Conservation (phyloP, 768 basidiomycete species). For the Trametes maxima region DNA sequence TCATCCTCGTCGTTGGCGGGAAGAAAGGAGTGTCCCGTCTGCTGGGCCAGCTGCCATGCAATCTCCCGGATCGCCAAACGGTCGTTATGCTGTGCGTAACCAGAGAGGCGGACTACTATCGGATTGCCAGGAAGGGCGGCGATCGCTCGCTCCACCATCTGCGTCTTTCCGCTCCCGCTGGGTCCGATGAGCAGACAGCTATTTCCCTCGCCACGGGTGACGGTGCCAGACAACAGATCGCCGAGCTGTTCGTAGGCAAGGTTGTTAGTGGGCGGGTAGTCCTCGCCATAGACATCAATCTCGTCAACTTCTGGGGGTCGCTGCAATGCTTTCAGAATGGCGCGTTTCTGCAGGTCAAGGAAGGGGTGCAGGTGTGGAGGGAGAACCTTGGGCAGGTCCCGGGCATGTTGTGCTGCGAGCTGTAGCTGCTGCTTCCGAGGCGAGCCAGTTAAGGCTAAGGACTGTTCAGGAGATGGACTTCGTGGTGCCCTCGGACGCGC, state of each 20-base stretch:
- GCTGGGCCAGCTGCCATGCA: constrained; percentile 76
- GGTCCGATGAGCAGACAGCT: constrained; percentile 89
- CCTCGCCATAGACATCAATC: constrained; percentile 36
- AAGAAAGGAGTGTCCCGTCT: constrained; percentile 67
- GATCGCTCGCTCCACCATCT: constrained; percentile 65
- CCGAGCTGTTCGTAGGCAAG: constrained; percentile 58
- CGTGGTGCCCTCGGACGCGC: not conserved
- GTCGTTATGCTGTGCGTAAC: constrained; percentile 84
- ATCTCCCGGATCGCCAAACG: constrained; percentile 91
- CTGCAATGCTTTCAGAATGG: constrained; percentile 51
- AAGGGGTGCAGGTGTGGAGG: constrained; percentile 47
- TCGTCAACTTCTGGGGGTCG: constrained; percentile 30
- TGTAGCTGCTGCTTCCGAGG: not conserved
- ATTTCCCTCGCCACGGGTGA: constrained; percentile 85
- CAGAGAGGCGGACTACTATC: constrained; percentile 81
- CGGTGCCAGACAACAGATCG: constrained; percentile 71
- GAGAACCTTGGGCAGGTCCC: constrained; percentile 27
- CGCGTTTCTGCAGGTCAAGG: constrained; percentile 59
- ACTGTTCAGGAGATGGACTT: constrained; percentile 1
- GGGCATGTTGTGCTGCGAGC: not conserved
- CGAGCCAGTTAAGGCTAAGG: not conserved
- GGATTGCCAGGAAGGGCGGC: constrained; percentile 49
- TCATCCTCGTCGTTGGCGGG: constrained; percentile 42
- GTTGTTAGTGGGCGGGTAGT: constrained; percentile 47
- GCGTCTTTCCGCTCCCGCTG: constrained; percentile 83